Base-by-base conservation (phyloP, 225 moss, liverwort and hornwort genomes). In the Thuidium tamariscinum region DNA sequence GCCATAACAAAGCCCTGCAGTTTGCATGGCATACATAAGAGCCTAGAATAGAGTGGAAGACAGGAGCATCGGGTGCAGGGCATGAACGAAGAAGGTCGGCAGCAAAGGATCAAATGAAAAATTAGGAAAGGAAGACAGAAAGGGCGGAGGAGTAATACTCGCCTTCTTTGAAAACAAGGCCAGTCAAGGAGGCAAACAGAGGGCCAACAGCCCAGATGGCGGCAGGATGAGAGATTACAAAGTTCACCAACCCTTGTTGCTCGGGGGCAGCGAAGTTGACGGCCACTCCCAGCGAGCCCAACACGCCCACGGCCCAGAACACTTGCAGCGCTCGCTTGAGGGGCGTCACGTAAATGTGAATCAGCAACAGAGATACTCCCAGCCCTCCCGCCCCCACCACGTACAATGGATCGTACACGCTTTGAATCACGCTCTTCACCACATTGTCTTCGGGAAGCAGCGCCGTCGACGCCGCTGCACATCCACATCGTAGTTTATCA, bases 161-260 rank as follows among this genome's bases (percentile, higher is more conserved):
- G 90, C 98, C 98, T 90, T 99, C 98, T 89, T 99, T 99, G 82
- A 99, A 99, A 57, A 97, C 97, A 46, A 99, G 97, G 16, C 98
- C 98, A 22, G 98, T 99, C 87, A 99, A 92, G 39, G 98, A 91
- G 80, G 97, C 98, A 71, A 99, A 99, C 76, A 99, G 89, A 30
- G 98, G 98, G 23, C 98, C 98, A 66, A 97, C 95, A 84, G 95
- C 97, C 98, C 97, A 99, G 62, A 97, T 92, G 37, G 89, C 95
- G 76, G 95, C 92, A 80, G 97, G 94, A 86, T 99, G 93, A 44
- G 91, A 89, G 81, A 97, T 52, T 67, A 93, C 96, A 88, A 92
- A 99, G 48, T 64, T 80, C 85, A 99, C 98, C 70, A 99, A 90
- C 63, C 98, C 98, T 91, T 94, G 88, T 52, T 95, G 86, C 65